Conservation (phyloP, 2,329 filamentous ascomycete genomes). For the Furcasterigmium furcatum region DNA sequence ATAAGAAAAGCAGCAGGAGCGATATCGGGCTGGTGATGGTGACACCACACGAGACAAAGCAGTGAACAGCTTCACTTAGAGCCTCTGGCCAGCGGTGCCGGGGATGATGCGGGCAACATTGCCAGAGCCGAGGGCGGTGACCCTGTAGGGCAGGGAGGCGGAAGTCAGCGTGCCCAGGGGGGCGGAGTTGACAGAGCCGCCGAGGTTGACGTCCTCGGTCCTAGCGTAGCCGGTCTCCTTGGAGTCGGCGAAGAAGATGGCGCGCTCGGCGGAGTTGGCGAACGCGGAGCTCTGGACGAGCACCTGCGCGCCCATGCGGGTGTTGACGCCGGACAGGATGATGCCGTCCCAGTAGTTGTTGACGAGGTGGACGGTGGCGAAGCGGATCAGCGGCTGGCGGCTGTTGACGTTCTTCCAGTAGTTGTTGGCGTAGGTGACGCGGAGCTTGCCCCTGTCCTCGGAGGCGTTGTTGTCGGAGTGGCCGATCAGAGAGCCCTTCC, state of each 20-base stretch:
- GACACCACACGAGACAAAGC: not conserved
- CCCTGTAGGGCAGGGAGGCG: slow-evolving; percentile 47
- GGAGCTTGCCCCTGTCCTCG: slow-evolving; percentile 57
- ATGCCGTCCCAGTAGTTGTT: slow-evolving; percentile 40
- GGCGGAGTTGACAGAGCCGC: slow-evolving; percentile 42
- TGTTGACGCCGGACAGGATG: slow-evolving; percentile 46
- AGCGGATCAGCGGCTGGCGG: slow-evolving; percentile 55
- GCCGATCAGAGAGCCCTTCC: slow-evolving; percentile 57
- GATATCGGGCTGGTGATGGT: no score
- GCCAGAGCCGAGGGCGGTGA: slow-evolving; percentile 33
- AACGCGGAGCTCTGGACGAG: slow-evolving; percentile 51
- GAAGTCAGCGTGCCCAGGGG: slow-evolving; percentile 40
- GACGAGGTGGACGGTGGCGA: slow-evolving; percentile 55
- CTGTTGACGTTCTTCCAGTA: slow-evolving; percentile 59
- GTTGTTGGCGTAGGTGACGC: slow-evolving; percentile 60
- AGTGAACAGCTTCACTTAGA: slow-evolving; percentile 8
- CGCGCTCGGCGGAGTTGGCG: slow-evolving; percentile 28
- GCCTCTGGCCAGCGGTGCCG: slow-evolving; percentile 26
- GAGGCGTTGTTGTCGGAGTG: slow-evolving; percentile 56
- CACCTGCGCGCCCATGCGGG: slow-evolving; percentile 48
- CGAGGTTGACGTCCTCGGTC: slow-evolving; percentile 32
- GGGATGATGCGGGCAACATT: slow-evolving; percentile 37
- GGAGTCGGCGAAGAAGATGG: slow-evolving; percentile 31
- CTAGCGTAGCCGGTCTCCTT: slow-evolving; percentile 33
- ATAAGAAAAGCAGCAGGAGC: no score